Conservation (phyloP, 768 basidiomycete species). For the Tulasnella sp. region DNA sequence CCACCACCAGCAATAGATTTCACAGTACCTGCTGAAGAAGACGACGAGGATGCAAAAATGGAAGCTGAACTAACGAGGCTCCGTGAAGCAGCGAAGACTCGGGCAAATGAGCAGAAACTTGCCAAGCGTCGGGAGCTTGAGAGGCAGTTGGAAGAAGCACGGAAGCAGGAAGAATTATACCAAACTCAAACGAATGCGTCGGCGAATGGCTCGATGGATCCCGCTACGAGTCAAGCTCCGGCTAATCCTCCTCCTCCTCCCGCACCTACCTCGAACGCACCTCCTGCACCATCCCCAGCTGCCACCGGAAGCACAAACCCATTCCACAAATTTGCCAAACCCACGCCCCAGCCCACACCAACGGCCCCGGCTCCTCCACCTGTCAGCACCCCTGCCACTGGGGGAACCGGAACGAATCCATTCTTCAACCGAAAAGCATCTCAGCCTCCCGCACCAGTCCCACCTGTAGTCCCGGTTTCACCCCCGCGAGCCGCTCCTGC, state of each 20-base stretch:
- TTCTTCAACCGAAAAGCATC: conserved; percentile 48
- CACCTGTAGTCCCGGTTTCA: conserved; percentile 18
- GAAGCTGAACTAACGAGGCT: conserved; percentile 47
- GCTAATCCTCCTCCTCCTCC: conserved; percentile 17
- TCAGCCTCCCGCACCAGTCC: conserved; percentile 21
- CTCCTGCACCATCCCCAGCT: conserved; percentile 23
- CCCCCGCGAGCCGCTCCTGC: conserved; percentile 5
- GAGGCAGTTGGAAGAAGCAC: conserved; percentile 39
- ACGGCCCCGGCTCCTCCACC: conserved; percentile 24
- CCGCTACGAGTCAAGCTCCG: conserved; percentile 24
- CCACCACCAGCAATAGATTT: conserved; percentile 18
- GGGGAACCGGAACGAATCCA: conserved; percentile 55
- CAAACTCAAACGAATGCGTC: conserved; percentile 24
- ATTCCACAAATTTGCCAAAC: conserved; percentile 55
- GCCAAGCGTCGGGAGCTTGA: conserved; percentile 32
- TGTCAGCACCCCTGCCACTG: conserved; percentile 25
- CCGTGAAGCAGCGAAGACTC: conserved; percentile 32
- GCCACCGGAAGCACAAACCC: conserved; percentile 49
- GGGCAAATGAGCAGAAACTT: conserved; percentile 38
- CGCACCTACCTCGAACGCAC: conserved; percentile 13
- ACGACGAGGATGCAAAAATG: conserved; percentile 49
- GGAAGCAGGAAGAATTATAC: conserved; percentile 34
- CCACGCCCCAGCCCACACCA: conserved; percentile 17
- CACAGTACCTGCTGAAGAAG: conserved; percentile 23
- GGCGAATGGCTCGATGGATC: conserved; percentile 14